A percentile compares a stretch with the other conserved stretches of the same genome.
These are phyloP conservation scores for Sporisorium reilianum DNA, from an alignment of 1,284 basidiomycete species.

Conservation along the genomic window DNA sequence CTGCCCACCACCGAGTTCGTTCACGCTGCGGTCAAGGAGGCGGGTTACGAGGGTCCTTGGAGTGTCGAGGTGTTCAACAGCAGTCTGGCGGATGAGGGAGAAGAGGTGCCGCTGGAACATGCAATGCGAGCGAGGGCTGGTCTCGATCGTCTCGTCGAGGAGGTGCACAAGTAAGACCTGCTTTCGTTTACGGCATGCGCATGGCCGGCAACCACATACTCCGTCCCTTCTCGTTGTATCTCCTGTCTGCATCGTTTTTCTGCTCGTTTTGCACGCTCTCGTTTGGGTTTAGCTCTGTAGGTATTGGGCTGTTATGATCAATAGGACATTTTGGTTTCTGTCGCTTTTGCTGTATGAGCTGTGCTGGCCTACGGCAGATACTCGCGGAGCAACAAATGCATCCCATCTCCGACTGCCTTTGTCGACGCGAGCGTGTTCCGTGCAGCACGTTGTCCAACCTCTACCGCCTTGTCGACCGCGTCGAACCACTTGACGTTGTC, in stretches of 20 bases:
- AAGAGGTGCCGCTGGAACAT: constrained; percentile 58
- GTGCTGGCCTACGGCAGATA: neutral
- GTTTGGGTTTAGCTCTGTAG: neutral
- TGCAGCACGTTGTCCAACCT: constrained; percentile 43
- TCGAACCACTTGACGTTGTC: neutral
- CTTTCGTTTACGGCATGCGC: neutral
- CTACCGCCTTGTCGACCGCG: constrained; percentile 21
- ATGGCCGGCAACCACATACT: constrained; percentile 6
- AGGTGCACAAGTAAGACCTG: constrained; percentile 26
- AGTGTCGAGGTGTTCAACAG: constrained; percentile 70
- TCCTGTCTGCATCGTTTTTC: neutral
- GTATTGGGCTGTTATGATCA: constrained; percentile 1
- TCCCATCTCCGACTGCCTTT: constrained; percentile 35
- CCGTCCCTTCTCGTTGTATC: neutral
- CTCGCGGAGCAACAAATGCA: constrained; percentile 24
- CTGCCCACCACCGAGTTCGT: constrained; percentile 68
- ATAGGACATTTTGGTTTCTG: constrained; percentile 11
- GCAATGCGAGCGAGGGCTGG: constrained; percentile 58
- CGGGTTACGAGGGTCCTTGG: constrained; percentile 69
- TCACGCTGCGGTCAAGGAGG: constrained; percentile 56
- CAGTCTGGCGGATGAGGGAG: constrained; percentile 47
- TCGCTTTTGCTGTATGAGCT: neutral
- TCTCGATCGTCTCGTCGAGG: constrained; percentile 40
- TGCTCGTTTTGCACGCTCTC: constrained; percentile 3
- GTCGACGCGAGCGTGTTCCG: constrained; percentile 29